Evolutionary conservation across 1,284 basidiomycete species (phyloP), one percentile per base, ranked within the genome.

Genomic region (Microbotryum intermedium): DNA sequence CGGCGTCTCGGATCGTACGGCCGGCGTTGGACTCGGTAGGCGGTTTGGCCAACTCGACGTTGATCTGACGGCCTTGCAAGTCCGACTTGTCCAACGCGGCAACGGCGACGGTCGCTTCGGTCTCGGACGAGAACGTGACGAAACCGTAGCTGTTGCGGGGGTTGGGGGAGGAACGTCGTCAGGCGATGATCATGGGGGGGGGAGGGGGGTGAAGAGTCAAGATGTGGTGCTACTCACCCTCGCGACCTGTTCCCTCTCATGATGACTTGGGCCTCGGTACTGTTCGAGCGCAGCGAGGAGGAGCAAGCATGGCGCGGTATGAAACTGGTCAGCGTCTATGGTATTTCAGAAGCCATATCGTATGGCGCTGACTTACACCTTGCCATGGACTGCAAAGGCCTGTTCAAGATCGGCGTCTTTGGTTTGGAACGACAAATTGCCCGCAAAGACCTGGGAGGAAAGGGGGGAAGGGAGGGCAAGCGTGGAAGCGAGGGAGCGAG

Each of bases 11-110:
- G n/a, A 61, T 59, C 5, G 64, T 61, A 10, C 65, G 62, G 7
- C 64, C 65, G 16, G 61, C 62, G 34, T 58, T 53, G 34, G 58
- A 90, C 77, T 87, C 82, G 66, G 89, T 86, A 65, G 84, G 79
- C 62, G 89, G 87, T 78, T 91, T 91, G 73, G 91, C 92, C 73
- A 90, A 79, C 79, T 93, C 86, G 76, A 94, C 81, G 75, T 88
- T 85, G 74, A 93, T 83, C 76, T 80, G 80, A 74, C 91, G 89
- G 66, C 86, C 88, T 66, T 89, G 86, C 75, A 94, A 84, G 76
- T 91, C 86, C 75, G 84, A 79, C 77, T 87, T 87, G 81, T 93
- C 81, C 73, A 94, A 85, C 72, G 81, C 77, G 67, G 90, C 86
- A 74, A 91, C 86, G 62, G 89, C 92, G 76, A 84, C 84, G 78